Base-by-base conservation (phyloP, 352 stramenopile species). In the Pythium pyrilobum region DNA sequence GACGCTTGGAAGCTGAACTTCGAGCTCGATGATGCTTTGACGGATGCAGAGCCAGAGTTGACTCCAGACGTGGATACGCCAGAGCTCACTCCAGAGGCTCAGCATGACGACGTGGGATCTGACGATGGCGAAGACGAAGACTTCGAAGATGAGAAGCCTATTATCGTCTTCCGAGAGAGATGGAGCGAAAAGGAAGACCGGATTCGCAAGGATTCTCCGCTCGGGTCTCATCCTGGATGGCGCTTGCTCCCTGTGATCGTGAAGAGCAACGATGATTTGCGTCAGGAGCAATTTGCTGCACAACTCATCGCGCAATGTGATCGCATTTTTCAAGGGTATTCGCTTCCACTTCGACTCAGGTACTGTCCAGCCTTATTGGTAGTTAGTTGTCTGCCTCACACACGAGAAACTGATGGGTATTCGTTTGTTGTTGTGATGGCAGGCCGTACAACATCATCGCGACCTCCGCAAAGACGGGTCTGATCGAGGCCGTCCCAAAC, bases 231-330 rank as follows among this genome's bases (percentile, higher is more conserved):
- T 51, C 74, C 66, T 31, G 76, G 77, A 18, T 90, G 83, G 74
- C 67, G 78, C 12, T 52, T 92, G 39, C 66, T 92, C 28, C 85
- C 85, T 41, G 86, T 98, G 16, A 99, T 99, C 58, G 93, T 99
- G 3, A 99, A 94, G 74, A 98, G 92, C 40, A 98, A 99, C 57
- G 97, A 99, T 64, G 96, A 99, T 51, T 69, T 99, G 45, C 81
- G 96, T 3, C 97, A 99, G 67, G 97, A 99, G 70, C 88, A 97
- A 25, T 98, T 98, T 70, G 92, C 96, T 0, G 95, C 98, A 53
- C 95, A 99, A 64, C 69, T 99, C 4, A 98, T 99, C 58, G 79
- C 91, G 20, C 80, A 98, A 41, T 98, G 95, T 49, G 78, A 97
- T 33, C 86, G 96, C 40, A 97, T 98, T 54, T 99, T 98, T 64